Base-by-base conservation (phyloP, 2,329 filamentous ascomycete species). In the Dactylellina cionopaga region DNA sequence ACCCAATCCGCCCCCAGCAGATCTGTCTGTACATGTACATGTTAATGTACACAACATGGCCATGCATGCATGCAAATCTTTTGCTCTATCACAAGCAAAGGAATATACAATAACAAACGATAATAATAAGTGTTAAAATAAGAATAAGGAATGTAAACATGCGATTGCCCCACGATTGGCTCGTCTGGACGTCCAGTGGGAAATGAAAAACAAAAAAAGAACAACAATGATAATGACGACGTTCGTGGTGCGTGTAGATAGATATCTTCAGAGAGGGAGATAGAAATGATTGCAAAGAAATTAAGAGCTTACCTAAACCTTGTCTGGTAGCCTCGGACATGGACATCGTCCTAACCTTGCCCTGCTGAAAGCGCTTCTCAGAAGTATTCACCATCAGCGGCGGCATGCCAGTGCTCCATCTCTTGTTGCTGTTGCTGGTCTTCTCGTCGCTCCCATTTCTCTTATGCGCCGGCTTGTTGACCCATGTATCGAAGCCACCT, bases 401-500 rank as follows among this genome's bases (percentile, higher is more conserved):
- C 22, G 66, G 49, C 51, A 71, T 63, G 31, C 51, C 58, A 51
- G 64, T 46, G 35, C 58, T 71, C 66, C 66, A 71, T 59, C 58
- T 63, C 51, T 71, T 71, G 59, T 46, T 64, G 31, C 39, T 31
- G 15, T 19, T 19, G 25, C 31, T 58, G 5, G 47, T 56, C 49
- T 52, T 63, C 4, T 71, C 66, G 51, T 51, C 58, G 25, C 51
- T 64, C 22, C 39, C 52, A 35, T 51, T 44, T 39, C 52, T 71
- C 52, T 71, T 71, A 31, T 71, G 66, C 25, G 58, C 33, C 31
- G 66, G 66, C 58, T 71, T 71, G 66, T 58, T 63, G 66, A 71
- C 66, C 66, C 66, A 71, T 46, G 66, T 64, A 56, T 71, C 66
- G 44, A 71, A n/a, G 15, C 66, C 66, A 41, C 66, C 66, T 44